These are phyloP conservation scores for Blastobotrys muscicola DNA, from an alignment of 805 yeast genomes.

Conservation along the genomic window DNA sequence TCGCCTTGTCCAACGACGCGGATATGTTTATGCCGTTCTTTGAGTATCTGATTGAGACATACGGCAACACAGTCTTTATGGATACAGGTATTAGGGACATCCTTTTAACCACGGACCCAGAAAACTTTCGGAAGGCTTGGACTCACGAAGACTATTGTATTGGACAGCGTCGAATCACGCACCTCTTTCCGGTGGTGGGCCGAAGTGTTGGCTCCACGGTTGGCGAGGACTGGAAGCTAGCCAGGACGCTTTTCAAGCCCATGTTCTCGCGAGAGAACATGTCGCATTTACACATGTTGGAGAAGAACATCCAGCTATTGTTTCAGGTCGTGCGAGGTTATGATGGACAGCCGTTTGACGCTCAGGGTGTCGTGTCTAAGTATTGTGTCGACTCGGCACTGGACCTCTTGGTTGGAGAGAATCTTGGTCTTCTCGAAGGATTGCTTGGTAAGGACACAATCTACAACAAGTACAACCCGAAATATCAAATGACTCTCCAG, in stretches of 20 bases:
- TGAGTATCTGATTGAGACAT: too few species aligned
- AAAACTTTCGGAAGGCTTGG: slow-evolving; percentile 22
- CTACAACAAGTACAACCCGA: too few species aligned
- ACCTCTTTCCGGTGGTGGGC: not conserved
- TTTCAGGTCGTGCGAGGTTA: slow-evolving; percentile 1
- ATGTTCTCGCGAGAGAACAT: slow-evolving; percentile 23
- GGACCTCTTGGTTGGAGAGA: slow-evolving; percentile 8
- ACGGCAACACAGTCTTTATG: too few species aligned
- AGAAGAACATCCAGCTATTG: slow-evolving; percentile 16
- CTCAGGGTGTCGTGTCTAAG: slow-evolving; percentile 1
- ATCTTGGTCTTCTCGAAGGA: not conserved
- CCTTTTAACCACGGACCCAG: slow-evolving; percentile 21
- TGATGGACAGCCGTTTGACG: not conserved
- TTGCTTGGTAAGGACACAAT: not conserved
- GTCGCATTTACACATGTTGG: slow-evolving; percentile 15
- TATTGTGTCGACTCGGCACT: slow-evolving; percentile 6
- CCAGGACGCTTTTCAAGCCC: slow-evolving; percentile 24
- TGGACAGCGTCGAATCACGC: slow-evolving; percentile 17
- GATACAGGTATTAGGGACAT: too few species aligned
- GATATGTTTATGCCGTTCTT: too few species aligned
- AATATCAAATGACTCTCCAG: not conserved
- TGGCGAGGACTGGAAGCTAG: slow-evolving; percentile 26
- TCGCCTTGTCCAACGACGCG: too few species aligned
- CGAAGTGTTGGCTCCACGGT: slow-evolving; percentile 3
- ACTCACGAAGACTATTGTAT: slow-evolving; percentile 22